Conservation (phyloP, 2,329 filamentous ascomycete species). For the Tolypocladium nubicola region DNA sequence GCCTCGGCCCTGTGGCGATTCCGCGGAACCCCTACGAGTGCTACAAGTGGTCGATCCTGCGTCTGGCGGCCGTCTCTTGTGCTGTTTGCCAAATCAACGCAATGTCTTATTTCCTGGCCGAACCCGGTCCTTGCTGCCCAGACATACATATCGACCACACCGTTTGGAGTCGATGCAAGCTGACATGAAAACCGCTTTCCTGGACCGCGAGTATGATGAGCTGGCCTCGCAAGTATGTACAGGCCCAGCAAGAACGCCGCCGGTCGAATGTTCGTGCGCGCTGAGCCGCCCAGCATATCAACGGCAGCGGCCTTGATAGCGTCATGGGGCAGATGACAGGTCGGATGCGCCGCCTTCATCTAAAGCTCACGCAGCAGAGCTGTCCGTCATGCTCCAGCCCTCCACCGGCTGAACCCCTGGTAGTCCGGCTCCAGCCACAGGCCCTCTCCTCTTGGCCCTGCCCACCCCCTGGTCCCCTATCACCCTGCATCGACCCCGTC, state of each 20-base stretch:
- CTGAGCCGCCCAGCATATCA: not conserved
- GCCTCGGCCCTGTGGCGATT: not conserved
- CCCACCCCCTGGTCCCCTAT: constrained; percentile 1
- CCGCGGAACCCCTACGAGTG: not conserved
- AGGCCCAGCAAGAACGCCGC: not conserved
- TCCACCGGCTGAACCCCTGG: constrained; percentile 3
- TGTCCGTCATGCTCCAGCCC: not conserved
- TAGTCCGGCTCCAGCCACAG: constrained; percentile 2
- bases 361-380: not conserved
- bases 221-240: not conserved
- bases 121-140: not conserved
- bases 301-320: not conserved
- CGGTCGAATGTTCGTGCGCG: not conserved
- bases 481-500: constrained; percentile 2
- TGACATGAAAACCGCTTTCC: not conserved
- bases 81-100: not conserved
- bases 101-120: not conserved
- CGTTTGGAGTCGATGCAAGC: no score
- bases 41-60: not conserved
- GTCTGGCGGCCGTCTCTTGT: not conserved
- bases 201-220: no score
- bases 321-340: not conserved
- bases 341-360: constrained; percentile 1
- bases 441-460: not conserved
- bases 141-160: not conserved